Base-by-base conservation (phyloP, 495 filamentous ascomycete genomes). In the Saxophila tyrrhenica region DNA sequence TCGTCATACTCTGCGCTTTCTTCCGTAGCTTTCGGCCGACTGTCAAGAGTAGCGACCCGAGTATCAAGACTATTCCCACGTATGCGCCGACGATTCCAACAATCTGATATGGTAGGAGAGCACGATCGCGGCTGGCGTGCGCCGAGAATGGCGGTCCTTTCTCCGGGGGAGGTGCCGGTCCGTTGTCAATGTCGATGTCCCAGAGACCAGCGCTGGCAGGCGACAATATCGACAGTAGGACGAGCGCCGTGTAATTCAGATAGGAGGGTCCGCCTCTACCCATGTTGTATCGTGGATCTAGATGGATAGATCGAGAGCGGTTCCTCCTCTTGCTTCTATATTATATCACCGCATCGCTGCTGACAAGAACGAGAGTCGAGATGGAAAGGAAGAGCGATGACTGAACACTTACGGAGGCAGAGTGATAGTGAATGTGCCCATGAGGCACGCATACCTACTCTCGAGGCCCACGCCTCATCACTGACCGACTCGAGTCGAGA, bases 1-100 rank as follows among this genome's bases (percentile, higher is more conserved):
- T 67, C 53, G 76, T 71, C 47, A 77, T 79, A 3, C 68, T 65
- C 51, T 79, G 71, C 19, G 81, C 73, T 29, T 69, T 70, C 48
- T 71, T 69, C 57, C 82, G 77, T 51, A 82, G 70, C 53, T 74
- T 77, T 42, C 81, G 71, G 47, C 83, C 82, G 39, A 85, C 69
- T 43, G 79, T 69, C 38, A 94, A 73, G 3, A 95, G 74, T 42
- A 83, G 68, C 3, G 59, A 52, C 39, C 65, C 64, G 16, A 65
- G 25, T 25, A 68, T 57, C 19, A 62, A 22, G 11, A 65, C 60
- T 15, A 50, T 57, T 25, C 51, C 51, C 25, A 62, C 44, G 48
- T 68, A 65, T 20, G 44, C 39, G 44, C 56, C 50, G 15, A 60
- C 39, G 23, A 65, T 65, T n/a, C 60, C 62, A 39, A 62, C 48